Percentiles rank a stretch among this genome's conserved stretches.
These are phyloP conservation scores for Monilinia aucupariae DNA, from an alignment of 2,329 filamentous ascomycete species.

Conservation along the genomic window DNA sequence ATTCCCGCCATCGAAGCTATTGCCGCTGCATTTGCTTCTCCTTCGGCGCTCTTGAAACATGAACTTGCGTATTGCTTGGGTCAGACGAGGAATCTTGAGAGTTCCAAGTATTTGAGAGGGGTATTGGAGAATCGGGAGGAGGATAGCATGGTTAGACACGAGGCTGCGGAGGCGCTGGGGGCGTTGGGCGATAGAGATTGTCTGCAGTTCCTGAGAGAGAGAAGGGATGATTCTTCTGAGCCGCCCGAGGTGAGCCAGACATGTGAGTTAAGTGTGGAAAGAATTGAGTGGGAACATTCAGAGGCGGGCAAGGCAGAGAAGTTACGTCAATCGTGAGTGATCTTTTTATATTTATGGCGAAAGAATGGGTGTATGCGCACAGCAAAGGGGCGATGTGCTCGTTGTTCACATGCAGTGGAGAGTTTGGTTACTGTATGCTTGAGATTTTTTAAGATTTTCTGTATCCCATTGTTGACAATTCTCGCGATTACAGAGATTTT, in stretches of 20 bases:
- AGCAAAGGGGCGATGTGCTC: not conserved
- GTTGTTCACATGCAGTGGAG: not conserved
- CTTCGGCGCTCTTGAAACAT: conserved; percentile 88
- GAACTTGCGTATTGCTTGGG: conserved; percentile 96
- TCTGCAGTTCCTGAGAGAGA: conserved; percentile 64
- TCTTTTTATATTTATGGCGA: not conserved
- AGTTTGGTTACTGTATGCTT: not conserved
- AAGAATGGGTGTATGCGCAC: not conserved
- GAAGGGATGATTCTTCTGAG: conserved; percentile 71
- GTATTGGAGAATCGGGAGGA: conserved; percentile 76
- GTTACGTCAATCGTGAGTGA: conserved; percentile 68
- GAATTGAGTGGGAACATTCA: conserved; percentile 89
- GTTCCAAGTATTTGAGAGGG: conserved; percentile 64
- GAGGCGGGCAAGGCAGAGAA: conserved; percentile 67
- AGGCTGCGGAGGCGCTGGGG: conserved; percentile 90
- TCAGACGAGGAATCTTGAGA: conserved; percentile 73
- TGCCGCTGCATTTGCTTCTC: conserved; percentile 76
- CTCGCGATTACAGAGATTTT: conserved; percentile 65
- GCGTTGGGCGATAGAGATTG: conserved; percentile 73
- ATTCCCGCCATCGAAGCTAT: conserved; percentile 69
- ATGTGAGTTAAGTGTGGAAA: conserved; percentile 91
- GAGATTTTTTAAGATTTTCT: not conserved
- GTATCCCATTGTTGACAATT: conserved; percentile 22
- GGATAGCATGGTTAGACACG: conserved; percentile 92
- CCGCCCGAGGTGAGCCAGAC: conserved; percentile 83